A percentile compares a stretch with the other conserved stretches of the same genome.
Evolutionary conservation across 1,139 yeast genomes (phyloP).

Genomic region (Fermentozyma sake): DNA sequence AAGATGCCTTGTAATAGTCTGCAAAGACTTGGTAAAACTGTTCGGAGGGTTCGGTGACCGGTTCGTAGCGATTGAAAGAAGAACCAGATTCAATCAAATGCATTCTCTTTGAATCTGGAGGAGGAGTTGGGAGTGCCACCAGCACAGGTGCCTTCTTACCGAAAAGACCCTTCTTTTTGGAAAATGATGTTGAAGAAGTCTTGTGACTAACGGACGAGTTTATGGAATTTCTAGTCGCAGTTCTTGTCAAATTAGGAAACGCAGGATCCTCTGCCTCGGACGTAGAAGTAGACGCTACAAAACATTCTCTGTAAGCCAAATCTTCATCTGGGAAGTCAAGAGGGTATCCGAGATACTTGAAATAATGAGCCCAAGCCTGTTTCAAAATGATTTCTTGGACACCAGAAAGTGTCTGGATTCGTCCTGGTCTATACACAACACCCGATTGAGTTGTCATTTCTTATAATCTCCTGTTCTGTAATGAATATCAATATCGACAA

Average conservation of each 20-base stretch:
- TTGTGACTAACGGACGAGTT: constrained; percentile 25
- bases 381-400: constrained; percentile 67
- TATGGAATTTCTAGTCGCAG: constrained; percentile 24
- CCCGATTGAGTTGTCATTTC: not conserved
- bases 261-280: constrained; percentile 10
- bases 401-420: constrained; percentile 53
- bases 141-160: constrained; percentile 8
- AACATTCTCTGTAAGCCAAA: constrained; percentile 28
- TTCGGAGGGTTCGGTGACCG: constrained; percentile 22
- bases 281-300: constrained; percentile 27
- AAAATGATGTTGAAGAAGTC: constrained; percentile 12
- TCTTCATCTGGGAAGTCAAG: constrained; percentile 39
- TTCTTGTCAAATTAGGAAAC: constrained; percentile 20
- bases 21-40: constrained; percentile 18
- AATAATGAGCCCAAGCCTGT: constrained; percentile 68
- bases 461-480: no score
- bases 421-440: constrained; percentile 40
- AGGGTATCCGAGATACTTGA: constrained; percentile 58
- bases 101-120: constrained; percentile 22
- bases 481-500: no score
- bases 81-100: constrained; percentile 28
- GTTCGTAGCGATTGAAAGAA: constrained; percentile 25
- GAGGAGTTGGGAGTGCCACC: constrained; percentile 8
- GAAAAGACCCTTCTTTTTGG: constrained; percentile 10
- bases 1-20: constrained; percentile 20